Conservation (phyloP, 2,329 filamentous ascomycete species). For the Claviceps sp. region DNA sequence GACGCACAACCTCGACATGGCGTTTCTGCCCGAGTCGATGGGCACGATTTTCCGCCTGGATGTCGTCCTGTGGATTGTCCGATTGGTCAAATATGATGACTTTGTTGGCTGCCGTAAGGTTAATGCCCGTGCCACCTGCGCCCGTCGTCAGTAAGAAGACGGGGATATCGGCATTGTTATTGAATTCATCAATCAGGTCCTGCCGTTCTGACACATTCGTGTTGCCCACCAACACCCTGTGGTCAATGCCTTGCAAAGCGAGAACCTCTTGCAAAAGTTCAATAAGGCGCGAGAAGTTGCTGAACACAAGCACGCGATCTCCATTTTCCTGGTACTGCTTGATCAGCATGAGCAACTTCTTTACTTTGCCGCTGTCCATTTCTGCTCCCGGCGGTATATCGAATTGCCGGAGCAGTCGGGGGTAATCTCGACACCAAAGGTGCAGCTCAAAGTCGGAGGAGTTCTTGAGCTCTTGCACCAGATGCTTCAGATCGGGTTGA, state of each 20-base stretch:
- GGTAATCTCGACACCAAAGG: constrained; percentile 48
- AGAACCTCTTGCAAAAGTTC: constrained; percentile 81
- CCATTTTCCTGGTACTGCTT: constrained; percentile 61
- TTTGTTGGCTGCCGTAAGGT: constrained; percentile 89
- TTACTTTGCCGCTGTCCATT: constrained; percentile 68
- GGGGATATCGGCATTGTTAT: constrained; percentile 59
- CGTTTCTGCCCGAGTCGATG: constrained; percentile 87
- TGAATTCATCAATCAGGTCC: constrained; percentile 77
- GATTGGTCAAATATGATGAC: constrained; percentile 93
- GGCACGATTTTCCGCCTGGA: constrained; percentile 95
- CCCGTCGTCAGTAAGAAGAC: constrained; percentile 90
- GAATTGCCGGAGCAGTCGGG: constrained; percentile 34
- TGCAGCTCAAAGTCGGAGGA: constrained; percentile 53
- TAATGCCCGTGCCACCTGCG: constrained; percentile 93
- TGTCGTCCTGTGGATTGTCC: constrained; percentile 97
- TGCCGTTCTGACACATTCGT: constrained; percentile 77
- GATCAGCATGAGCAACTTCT: constrained; percentile 64
- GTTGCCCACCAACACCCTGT: constrained; percentile 74
- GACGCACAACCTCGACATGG: constrained; percentile 77
- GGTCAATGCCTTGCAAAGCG: constrained; percentile 56
- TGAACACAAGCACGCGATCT: constrained; percentile 82
- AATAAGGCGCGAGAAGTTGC: constrained; percentile 82
- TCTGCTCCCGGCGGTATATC: constrained; percentile 41
- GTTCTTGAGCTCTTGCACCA: constrained; percentile 42
- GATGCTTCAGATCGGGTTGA: constrained; percentile 37